Base-by-base conservation (phyloP, 1,284 basidiomycete genomes). In the Anthracocystis walkeri region DNA sequence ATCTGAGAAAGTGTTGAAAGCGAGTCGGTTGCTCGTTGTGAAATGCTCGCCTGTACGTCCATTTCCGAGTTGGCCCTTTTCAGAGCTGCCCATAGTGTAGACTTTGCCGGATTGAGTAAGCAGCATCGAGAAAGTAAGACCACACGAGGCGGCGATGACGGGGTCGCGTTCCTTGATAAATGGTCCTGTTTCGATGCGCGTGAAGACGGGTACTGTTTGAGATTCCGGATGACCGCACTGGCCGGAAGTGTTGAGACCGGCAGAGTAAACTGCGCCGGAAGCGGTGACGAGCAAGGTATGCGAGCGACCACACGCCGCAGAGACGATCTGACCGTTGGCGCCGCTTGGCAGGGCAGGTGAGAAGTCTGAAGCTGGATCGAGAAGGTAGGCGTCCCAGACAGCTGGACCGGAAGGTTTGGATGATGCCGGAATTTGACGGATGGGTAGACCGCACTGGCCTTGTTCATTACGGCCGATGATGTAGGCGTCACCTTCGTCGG, bases 11-110 rank as follows among this genome's bases (percentile, higher is more conserved):
- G 92, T 89, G 83, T 94, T 93, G 79, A 90, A 96, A 11, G 89
- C 90, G 0, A 91, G 89, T 84, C 93, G 93, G 75, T 93, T 93
- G 40, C 90, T 92, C 3, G 91, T 91, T 7, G 91, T 90, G 67
- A 96, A 92, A 44, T 93, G 90, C 86, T 95, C 93, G 20, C 94
- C 93, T 0, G 93, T 94, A 62, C 90, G 90, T 16, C 95, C 95
- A 80, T 94, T 95, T 1, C 94, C 95, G 0, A 97, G 88, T 78
- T 97, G 94, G 2, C 95, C 95, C 75, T 93, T 91, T 86, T 97
- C 94, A n/a, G 91, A 92, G 59, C 92, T 94, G 38, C 95, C 95
- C 74, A 93, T 91, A 0, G 93, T 89, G 82, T 92, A 97, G 2
- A 97, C 60, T 88, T 91, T 91, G 21, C 94, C 95, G 25, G 88